Evolutionary conservation across 805 yeast genomes (phyloP).

Genomic region (Saturnispora galanensis): DNA sequence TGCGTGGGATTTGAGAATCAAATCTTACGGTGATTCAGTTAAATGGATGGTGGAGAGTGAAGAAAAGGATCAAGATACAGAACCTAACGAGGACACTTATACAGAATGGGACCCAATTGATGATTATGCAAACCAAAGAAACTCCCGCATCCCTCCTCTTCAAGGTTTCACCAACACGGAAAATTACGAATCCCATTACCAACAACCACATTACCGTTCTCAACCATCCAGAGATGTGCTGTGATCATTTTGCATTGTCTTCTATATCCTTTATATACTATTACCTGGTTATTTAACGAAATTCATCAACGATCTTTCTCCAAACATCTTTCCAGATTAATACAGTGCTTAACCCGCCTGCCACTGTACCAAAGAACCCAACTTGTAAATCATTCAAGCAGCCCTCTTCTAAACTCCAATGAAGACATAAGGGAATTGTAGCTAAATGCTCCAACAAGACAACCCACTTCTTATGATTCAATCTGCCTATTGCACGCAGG

Average conservation of each 20-base stretch:
- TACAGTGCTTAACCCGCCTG: constrained; percentile 16
- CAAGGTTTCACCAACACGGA: not conserved
- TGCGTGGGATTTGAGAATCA: constrained; percentile 47
- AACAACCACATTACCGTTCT: not conserved
- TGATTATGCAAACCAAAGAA: not conserved
- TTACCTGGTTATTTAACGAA: not conserved
- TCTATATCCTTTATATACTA: not conserved
- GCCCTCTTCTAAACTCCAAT: constrained; percentile 29
- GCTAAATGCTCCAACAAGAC: constrained; percentile 24
- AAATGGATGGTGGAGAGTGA: constrained; percentile 6
- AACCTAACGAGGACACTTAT: not conserved
- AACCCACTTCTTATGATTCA: constrained; percentile 10
- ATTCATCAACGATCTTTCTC: constrained; percentile 8
- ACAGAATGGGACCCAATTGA: constrained; percentile 7
- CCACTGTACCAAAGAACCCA: constrained; percentile 28
- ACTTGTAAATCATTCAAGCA: constrained; percentile 25
- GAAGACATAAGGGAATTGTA: constrained; percentile 29
- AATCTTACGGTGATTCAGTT: constrained; percentile 13
- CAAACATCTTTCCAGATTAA: constrained; percentile 17
- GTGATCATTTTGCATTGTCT: not conserved
- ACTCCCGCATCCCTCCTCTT: not conserved
- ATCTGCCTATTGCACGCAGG: constrained; percentile 1
- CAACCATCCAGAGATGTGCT: constrained; percentile 2
- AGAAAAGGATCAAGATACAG: not conserved
- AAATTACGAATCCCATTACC: not conserved